These are phyloP conservation scores for Talaromyces islandicus DNA, from an alignment of 2,329 filamentous ascomycete species.

Conservation along the genomic window DNA sequence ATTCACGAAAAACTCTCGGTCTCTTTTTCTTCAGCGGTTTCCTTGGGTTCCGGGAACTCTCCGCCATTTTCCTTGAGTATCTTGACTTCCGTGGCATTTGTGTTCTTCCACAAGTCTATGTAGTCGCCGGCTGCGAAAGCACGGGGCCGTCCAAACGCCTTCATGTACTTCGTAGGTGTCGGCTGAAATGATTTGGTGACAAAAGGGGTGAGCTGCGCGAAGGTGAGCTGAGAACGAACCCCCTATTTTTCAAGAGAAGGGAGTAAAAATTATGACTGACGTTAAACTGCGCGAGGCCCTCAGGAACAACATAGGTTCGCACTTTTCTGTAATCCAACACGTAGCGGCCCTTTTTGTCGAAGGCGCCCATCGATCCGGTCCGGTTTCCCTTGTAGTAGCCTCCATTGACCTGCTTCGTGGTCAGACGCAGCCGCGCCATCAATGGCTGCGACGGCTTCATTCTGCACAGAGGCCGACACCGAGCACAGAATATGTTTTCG, in stretches of 20 bases:
- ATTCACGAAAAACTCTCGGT: neutral
- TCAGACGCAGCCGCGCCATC: slow-evolving; percentile 69
- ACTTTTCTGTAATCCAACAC: slow-evolving; percentile 80
- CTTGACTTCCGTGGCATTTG: slow-evolving; percentile 28
- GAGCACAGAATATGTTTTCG: neutral
- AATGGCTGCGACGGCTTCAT: slow-evolving; percentile 47
- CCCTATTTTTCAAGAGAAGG: neutral
- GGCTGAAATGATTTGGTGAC: slow-evolving; percentile 37
- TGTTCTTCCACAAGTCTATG: slow-evolving; percentile 33
- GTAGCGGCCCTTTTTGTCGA: slow-evolving; percentile 58
- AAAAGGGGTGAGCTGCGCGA: slow-evolving; percentile 38
- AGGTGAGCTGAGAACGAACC: slow-evolving; percentile 7
- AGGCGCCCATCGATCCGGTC: slow-evolving; percentile 80
- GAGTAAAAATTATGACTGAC: slow-evolving; percentile 39
- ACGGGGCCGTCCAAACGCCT: slow-evolving; percentile 20
- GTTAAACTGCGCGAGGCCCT: slow-evolving; percentile 63
- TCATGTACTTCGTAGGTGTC: slow-evolving; percentile 27
- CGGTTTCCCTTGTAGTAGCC: slow-evolving; percentile 97
- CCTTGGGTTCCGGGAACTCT: slow-evolving; percentile 1
- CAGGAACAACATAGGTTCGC: slow-evolving; percentile 79
- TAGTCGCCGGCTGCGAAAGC: slow-evolving; percentile 31
- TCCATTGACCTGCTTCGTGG: slow-evolving; percentile 86
- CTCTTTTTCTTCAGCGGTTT: neutral
- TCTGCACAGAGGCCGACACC: slow-evolving; percentile 6
- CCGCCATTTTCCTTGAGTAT: slow-evolving; percentile 18